Evolutionary conservation across 208 protist species (phyloP), one percentile per base, ranked within the genome.

Genomic region (Acanthamoeba castellanii): DNA sequence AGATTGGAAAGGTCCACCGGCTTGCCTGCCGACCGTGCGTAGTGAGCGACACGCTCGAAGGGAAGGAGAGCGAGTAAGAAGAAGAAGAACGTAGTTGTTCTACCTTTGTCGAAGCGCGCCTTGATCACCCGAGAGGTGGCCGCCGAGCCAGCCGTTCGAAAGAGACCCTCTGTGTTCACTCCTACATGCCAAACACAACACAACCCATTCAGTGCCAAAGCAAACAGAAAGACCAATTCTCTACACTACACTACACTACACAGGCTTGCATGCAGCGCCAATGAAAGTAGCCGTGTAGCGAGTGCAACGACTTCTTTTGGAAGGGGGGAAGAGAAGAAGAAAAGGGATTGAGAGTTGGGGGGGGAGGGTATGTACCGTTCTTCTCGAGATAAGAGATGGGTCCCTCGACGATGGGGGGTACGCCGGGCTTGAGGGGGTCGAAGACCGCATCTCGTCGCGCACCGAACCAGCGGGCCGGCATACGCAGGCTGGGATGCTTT

Each of bases 71-170:
- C n/a, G n/a, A n/a, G n/a, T n/a, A 14, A 27, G 87, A 47, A 16
- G 32, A 2, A 70, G 7, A 2, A 25, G n/a, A 2, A 42, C 16
- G 59, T 20, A 45, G 9, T 91, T 30, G 32, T 9, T 32, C n/a
- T 74, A 74, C 87, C 88, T 37, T 93, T 93, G 88, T 93, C 88
- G 22, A 78, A 93, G n/a, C 64, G 55, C 13, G 52, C 88, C 50
- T 93, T 93, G 32, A 93, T 42, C 61, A 59, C 88, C 45, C 64
- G 90, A 4, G 45, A 78, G 14, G 50, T 93, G 9, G 88, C 88
- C 1, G 88, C 88, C 18, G 88, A 93, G 14, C 88, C 88, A 2
- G 88, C 34, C 30, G 42, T 78, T 5, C 88, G 88, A 47, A 93
- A 93, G 3, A 93, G n/a, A 7, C 88, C 88, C 88, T 78, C 88